Percentiles rank a stretch among this genome's conserved stretches.
Conservation (phyloP, 345 rosid genomes). For the thale cress (Arabidopsis thaliana) region TAIR10.1 NC_003076.8:24281001-24281500, state of each 20-base stretch:
- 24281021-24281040: slow-evolving; percentile 5
- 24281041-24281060: not conserved
- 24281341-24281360: slow-evolving; percentile 79
- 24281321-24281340: slow-evolving; percentile 92
- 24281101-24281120: slow-evolving; percentile 65
- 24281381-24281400: slow-evolving; percentile 85
- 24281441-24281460: slow-evolving; percentile 90
- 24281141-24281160: slow-evolving; percentile 88
- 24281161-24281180: slow-evolving; percentile 99
- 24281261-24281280: slow-evolving; percentile 2
- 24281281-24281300: slow-evolving; percentile 47
- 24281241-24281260: not conserved
- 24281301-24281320: slow-evolving; percentile 99
- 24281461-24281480: slow-evolving; percentile 89
- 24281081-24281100: slow-evolving; percentile 15
- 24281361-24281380: slow-evolving; percentile 99
- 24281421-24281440: slow-evolving; percentile 99
- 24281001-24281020: not conserved
- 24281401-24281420: slow-evolving; percentile 92
- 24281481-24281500: slow-evolving; percentile 74
- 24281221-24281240: not conserved
- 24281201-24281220: not conserved
- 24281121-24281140: slow-evolving; percentile 88
- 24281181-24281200: slow-evolving; percentile 92
- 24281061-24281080: not conserved